These are phyloP conservation scores for Corymbia maculata DNA, from an alignment of 345 rosid genomes.

Conservation along the genomic window DNA sequence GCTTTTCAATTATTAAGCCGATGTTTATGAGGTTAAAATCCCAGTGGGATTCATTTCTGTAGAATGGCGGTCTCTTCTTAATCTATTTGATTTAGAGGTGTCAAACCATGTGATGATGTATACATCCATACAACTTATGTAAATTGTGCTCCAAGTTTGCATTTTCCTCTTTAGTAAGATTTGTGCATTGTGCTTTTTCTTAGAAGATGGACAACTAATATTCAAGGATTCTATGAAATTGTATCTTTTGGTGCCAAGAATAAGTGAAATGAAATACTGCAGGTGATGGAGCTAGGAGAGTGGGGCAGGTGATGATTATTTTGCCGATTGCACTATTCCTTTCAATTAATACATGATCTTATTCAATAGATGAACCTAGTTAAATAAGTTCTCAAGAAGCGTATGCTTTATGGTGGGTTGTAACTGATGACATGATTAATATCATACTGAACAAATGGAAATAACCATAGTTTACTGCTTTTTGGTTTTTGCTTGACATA, in stretches of 20 bases:
- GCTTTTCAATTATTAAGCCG: neutral
- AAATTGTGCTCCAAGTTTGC: neutral
- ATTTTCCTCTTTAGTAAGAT: neutral
- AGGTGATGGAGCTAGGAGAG: neutral
- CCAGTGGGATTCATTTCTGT: neutral
- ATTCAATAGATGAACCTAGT: neutral
- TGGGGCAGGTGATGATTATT: neutral
- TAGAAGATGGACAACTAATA: neutral
- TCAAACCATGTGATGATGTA: neutral
- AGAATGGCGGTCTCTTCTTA: neutral
- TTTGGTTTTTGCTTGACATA: neutral
- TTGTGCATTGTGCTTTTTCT: neutral
- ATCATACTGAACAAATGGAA: neutral
- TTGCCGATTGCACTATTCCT: neutral
- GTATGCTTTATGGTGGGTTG: neutral
- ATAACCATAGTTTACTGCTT: neutral
- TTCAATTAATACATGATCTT: neutral
- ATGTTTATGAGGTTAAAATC: neutral
- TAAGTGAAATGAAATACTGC: neutral
- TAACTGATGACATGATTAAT: neutral
- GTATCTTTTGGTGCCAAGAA: neutral
- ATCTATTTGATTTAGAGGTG: neutral
- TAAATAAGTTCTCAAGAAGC: neutral
- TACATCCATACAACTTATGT: neutral
- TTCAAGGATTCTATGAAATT: neutral